Conservation (phyloP, 176 grass and related monocot species). For the Dendrocalamus sinicus region DNA sequence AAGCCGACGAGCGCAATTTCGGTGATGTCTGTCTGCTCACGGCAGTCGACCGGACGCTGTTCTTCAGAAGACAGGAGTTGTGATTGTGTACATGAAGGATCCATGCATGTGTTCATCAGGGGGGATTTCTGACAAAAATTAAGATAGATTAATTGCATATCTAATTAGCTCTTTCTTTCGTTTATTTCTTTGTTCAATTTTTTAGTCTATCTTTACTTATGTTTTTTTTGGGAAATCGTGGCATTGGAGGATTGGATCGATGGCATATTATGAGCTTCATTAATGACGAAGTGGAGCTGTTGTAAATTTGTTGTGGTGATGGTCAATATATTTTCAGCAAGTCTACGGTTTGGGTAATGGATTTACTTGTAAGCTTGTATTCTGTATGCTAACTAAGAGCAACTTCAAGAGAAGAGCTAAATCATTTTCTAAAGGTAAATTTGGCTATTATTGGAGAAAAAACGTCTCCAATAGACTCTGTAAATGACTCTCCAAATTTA, state of each 20-base stretch:
- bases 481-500: too few relatives aligned
- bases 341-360: neutral
- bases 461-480: too few relatives aligned
- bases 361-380: neutral
- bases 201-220: neutral
- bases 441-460: too few relatives aligned
- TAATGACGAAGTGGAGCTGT: neutral
- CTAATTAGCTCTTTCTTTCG: conserved; percentile 22
- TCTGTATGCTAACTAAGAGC: neutral
- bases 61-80: conserved; percentile 64
- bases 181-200: neutral
- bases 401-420: too few relatives aligned
- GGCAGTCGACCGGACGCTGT: conserved; percentile 67
- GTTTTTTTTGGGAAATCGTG: neutral
- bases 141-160: conserved; percentile 23
- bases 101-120: conserved; percentile 10
- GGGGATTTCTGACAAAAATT: neutral
- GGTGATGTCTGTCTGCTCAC: conserved; percentile 59
- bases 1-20: conserved; percentile 34
- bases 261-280: conserved; percentile 10
- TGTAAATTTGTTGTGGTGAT: conserved; percentile 43
- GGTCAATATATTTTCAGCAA: neutral
- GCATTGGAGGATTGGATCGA: conserved; percentile 23
- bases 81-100: conserved; percentile 45
- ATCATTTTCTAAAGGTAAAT: too few relatives aligned